Conservation (phyloP, 1,284 basidiomycete species). For the Sanghuangporus weigelae region DNA sequence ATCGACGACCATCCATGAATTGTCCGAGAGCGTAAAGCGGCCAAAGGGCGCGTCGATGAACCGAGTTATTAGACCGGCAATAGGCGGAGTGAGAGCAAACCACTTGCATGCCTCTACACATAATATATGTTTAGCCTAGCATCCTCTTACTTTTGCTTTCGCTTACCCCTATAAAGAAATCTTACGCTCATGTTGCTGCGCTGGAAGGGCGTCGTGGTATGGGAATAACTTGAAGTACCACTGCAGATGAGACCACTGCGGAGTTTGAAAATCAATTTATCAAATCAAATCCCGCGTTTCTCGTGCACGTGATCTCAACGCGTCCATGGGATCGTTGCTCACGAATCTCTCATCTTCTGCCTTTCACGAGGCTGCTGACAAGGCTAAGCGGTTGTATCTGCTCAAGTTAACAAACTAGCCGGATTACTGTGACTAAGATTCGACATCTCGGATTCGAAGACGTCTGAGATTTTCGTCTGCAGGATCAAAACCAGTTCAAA, state of each 20-base stretch:
- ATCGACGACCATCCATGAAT: constrained; percentile 47
- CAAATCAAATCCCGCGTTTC: too few relatives aligned
- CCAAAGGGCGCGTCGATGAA: constrained; percentile 72
- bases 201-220: neutral
- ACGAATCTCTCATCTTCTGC: neutral
- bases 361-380: neutral
- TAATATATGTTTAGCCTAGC: neutral
- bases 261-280: neutral
- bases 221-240: neutral
- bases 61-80: constrained; percentile 31
- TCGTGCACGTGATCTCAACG: neutral
- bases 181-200: neutral
- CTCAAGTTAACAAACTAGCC: too few relatives aligned
- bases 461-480: too few relatives aligned
- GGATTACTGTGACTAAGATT: too few relatives aligned
- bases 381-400: too few relatives aligned
- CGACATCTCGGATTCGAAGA: too few relatives aligned
- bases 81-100: constrained; percentile 28
- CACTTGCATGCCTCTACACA: constrained; percentile 28
- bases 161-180: neutral
- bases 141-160: neutral
- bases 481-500: too few relatives aligned
- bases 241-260: neutral
- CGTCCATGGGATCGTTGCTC: neutral
- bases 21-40: constrained; percentile 51